Evolutionary conservation across 441 rosid genomes (phyloP), one percentile per base, ranked within the genome.

Genomic region (Pelargonium cotyledonis): DNA sequence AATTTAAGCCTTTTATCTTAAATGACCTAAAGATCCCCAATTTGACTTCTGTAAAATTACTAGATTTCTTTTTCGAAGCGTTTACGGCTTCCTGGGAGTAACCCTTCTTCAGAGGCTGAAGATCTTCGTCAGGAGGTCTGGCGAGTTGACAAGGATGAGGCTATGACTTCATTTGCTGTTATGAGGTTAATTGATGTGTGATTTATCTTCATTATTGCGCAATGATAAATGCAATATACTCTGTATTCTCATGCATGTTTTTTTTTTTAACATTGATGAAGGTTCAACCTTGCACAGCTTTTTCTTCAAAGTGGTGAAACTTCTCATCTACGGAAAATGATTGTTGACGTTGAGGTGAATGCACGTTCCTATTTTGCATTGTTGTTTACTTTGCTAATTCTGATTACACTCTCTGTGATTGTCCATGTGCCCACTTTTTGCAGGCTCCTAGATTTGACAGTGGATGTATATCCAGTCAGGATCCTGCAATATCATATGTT

Each of bases 381-480:
- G n/a, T 72, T 71, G 31, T 72, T 58, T 62, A 31, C 60, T 55
- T 71, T 5, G 29, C 57, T 35, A 41, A 31, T 69, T 55, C 55
- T 43, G 12, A 35, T 38, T 69, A 53, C 51, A 19, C 49, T 23
- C 19, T 5, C 38, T 26, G 26, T 64, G 14, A 14, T 6, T 67
- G 71, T 72, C 49, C 61, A 74, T 21, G 40, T 55, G 14, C 40
- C 69, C 65, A 6, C 65, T 71, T 63, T 66, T 68, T 74, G 55
- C 69, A 95, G 99, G 86, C 95, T 77, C 99, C 99, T 67, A 85
- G 95, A 82, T 95, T 95, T 79, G 99, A 95, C 66, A 82, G 85
- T 77, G 97, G 98, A 63, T 86, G 89, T 75, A 77, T 89, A 80
- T 85, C 82, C 76, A 95, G 98, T 84, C 99, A 95, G 81, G 98